These are phyloP conservation scores for Aspergillus sclerotialis DNA, from an alignment of 2,329 filamentous ascomycete species.

Conservation along the genomic window DNA sequence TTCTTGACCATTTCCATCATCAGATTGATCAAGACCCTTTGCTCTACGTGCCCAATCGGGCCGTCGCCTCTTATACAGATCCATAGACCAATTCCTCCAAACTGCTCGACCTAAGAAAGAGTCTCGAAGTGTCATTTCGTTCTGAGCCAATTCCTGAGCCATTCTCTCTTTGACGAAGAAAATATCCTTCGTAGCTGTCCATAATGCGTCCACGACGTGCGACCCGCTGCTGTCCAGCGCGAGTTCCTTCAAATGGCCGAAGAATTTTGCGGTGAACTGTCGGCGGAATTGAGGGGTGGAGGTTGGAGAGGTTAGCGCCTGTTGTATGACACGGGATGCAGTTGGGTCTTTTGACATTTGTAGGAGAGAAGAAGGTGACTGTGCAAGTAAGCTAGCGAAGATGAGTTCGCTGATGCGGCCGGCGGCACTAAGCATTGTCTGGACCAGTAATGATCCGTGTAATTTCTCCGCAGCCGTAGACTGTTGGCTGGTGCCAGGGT, in stretches of 20 bases:
- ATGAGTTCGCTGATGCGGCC: slow-evolving; percentile 63
- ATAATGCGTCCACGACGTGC: slow-evolving; percentile 61
- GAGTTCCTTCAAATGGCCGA: slow-evolving; percentile 54
- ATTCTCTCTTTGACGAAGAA: slow-evolving; percentile 63
- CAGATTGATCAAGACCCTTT: slow-evolving; percentile 41
- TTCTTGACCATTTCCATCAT: slow-evolving; percentile 10
- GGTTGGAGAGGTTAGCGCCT: slow-evolving; percentile 50
- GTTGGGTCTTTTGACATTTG: slow-evolving; percentile 58
- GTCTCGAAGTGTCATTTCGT: slow-evolving; percentile 57
- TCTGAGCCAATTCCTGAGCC: slow-evolving; percentile 54
- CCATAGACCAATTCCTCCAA: slow-evolving; percentile 69
- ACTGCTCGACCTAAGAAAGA: slow-evolving; percentile 60
- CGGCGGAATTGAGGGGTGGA: slow-evolving; percentile 52
- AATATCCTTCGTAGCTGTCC: slow-evolving; percentile 56
- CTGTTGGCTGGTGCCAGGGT: slow-evolving; percentile 9
- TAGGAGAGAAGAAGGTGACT: slow-evolving; percentile 51
- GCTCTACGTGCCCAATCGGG: slow-evolving; percentile 59
- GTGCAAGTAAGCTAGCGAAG: slow-evolving; percentile 61
- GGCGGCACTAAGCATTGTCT: slow-evolving; percentile 68
- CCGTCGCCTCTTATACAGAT: slow-evolving; percentile 58
- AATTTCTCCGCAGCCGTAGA: slow-evolving; percentile 51
- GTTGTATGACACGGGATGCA: slow-evolving; percentile 58
- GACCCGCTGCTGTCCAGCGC: slow-evolving; percentile 57
- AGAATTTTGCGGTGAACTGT: slow-evolving; percentile 58
- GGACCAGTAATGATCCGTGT: slow-evolving; percentile 76